phyloP scores from a whole-genome alignment of 768 basidiomycete species.

The Termitomyces sp. region DNA sequence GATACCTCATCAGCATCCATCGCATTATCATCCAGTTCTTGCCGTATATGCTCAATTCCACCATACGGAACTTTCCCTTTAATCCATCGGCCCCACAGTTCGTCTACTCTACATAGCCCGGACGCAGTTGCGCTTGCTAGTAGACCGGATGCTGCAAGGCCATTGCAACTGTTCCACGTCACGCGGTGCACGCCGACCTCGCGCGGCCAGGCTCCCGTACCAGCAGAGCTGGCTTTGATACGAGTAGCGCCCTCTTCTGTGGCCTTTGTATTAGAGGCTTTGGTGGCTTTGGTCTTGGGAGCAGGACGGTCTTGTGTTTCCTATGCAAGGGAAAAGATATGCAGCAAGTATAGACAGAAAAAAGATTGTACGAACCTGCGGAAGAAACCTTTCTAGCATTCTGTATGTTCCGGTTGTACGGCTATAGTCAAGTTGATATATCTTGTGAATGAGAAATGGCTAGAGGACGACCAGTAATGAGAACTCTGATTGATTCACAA shows the following conservation, averaged over 20 bases:
- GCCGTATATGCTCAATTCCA: slow-evolving; percentile 54
- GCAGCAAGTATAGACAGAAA: neutral
- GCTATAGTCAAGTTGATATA: slow-evolving; percentile 88
- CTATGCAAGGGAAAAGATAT: slow-evolving; percentile 1
- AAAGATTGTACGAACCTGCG: slow-evolving; percentile 44
- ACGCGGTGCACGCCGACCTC: slow-evolving; percentile 77
- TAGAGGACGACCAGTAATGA: slow-evolving; percentile 19
- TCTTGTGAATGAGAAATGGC: slow-evolving; percentile 74
- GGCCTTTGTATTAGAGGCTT: slow-evolving; percentile 35
- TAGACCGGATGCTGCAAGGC: slow-evolving; percentile 51
- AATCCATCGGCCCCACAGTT: slow-evolving; percentile 70
- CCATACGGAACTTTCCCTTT: slow-evolving; percentile 63
- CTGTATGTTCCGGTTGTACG: slow-evolving; percentile 69
- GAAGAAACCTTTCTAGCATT: slow-evolving; percentile 84
- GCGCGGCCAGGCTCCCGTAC: slow-evolving; percentile 73
- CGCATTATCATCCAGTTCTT: slow-evolving; percentile 45
- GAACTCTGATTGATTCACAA: neutral
- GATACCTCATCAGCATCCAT: slow-evolving; percentile 36
- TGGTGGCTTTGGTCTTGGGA: slow-evolving; percentile 43
- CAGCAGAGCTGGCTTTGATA: slow-evolving; percentile 23
- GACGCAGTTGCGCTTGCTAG: slow-evolving; percentile 79
- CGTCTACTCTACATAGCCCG: slow-evolving; percentile 84
- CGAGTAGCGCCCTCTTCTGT: slow-evolving; percentile 24
- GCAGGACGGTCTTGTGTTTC: slow-evolving; percentile 18
- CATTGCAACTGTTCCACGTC: slow-evolving; percentile 76